Evolutionary conservation across 2,329 filamentous ascomycete genomes (phyloP), one percentile per base, ranked within the genome.

Genomic region (Fusarium gaditjirri): DNA sequence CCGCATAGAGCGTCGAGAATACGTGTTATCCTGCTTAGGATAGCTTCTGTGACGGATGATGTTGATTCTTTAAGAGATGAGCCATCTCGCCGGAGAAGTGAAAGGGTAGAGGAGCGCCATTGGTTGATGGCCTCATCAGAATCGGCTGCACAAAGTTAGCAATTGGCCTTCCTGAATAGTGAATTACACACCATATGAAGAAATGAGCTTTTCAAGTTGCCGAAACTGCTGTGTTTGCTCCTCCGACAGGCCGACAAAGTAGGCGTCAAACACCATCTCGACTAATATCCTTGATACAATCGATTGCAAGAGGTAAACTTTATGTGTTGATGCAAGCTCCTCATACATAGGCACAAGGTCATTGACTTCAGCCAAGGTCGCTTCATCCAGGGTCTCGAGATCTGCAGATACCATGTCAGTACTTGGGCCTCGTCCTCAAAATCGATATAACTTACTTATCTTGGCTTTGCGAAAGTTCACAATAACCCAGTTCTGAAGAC

Each of bases 401-500:
- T 88, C 87, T 88, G 67, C 23, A 46, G 27, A 29, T 29, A 29
- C 27, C 5, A 36, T 42, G 14, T 55, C 19, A 67, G 59, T 8
- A 29, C 47, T 54, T 21, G n/a, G 33, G 44, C 25, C 21, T 23
- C 39, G 27, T 11, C 11, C 29, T 6, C 8, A 12, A 25, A 8
- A 2, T 6, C 4, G 13, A 3, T 1, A 19, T 29, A 16, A 79
- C 84, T 74, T 78, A 87, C 86, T 83, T 50, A 92, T 80, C 81
- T 87, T 92, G 17, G 87, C 85, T 69, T 87, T 88, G 56, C 92
- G 86, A 72, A 92, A 94, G 77, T 92, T 88, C 31, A 88, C 87
- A 74, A 94, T 90, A 7, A 91, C 88, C 92, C 92, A 94, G 75
- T 94, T 93, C 81, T 93, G 91, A 73, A 93, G 81, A 29, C 91